A percentile compares a stretch with the other conserved stretches of the same genome.
phyloP scores from a whole-genome alignment of 805 yeast species.

The Hemisphaericaspora nanyangensis region DNA sequence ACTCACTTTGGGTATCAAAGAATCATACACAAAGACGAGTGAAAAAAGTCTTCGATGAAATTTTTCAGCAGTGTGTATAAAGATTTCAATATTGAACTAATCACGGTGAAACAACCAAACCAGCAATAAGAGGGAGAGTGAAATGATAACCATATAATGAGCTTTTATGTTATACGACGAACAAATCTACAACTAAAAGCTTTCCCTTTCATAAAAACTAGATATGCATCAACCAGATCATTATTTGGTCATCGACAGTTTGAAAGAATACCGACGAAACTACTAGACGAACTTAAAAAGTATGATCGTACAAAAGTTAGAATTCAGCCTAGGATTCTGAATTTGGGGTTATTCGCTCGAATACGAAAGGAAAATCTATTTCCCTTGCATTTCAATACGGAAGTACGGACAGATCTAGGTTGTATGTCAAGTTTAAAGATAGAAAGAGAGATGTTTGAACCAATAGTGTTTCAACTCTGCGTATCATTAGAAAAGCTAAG shows the following conservation, averaged over 20 bases:
- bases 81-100: no score
- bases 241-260: slow-evolving; percentile 3
- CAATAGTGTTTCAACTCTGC: slow-evolving; percentile 12
- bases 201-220: background rate
- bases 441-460: no score
- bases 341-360: slow-evolving; percentile 2
- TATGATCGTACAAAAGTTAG: background rate
- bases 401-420: no score
- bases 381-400: slow-evolving; percentile 1
- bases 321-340: slow-evolving; percentile 6
- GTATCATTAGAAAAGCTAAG: slow-evolving; percentile 7
- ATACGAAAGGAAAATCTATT: background rate
- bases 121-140: no score
- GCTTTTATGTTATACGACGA: background rate
- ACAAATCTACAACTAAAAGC: background rate
- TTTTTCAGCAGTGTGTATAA: no score
- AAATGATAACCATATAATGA: background rate
- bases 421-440: no score
- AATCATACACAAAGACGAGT: no score
- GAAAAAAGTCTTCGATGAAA: no score
- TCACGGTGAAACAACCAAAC: no score
- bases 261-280: slow-evolving; percentile 6
- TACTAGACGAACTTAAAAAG: slow-evolving; percentile 3
- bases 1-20: no score
- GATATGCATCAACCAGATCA: background rate